Conservation (phyloP, 73 alveolate species). For the Paramecium octaurelia region DNA sequence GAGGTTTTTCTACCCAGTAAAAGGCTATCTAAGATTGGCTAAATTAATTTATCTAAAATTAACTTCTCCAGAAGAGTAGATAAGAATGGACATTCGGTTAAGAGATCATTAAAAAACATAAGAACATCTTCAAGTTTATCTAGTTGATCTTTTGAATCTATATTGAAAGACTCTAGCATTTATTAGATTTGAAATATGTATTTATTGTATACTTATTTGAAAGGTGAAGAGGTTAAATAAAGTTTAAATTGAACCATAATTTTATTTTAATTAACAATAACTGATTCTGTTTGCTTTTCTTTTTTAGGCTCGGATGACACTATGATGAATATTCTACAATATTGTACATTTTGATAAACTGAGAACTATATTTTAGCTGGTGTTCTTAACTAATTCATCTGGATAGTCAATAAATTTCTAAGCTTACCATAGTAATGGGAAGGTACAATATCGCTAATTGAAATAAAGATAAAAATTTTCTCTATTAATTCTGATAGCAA, state of each 20-base stretch:
- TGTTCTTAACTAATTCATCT: not conserved
- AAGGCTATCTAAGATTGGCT: not conserved
- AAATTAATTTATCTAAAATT: not conserved
- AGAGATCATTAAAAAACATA: not conserved
- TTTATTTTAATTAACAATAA: not conserved
- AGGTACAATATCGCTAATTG: slow-evolving; percentile 48
- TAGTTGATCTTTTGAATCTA: not conserved
- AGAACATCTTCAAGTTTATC: not conserved
- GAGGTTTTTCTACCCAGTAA: not conserved
- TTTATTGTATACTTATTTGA: not conserved
- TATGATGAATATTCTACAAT: not conserved
- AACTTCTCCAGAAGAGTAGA: not conserved
- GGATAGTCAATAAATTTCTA: slow-evolving; percentile 41
- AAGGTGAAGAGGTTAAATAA: not conserved
- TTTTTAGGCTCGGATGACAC: not conserved
- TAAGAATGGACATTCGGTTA: not conserved
- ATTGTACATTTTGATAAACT: not conserved
- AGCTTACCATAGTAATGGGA: slow-evolving; percentile 69
- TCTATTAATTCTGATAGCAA: slow-evolving; percentile 64
- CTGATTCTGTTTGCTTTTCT: not conserved
- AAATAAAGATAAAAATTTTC: slow-evolving; percentile 53
- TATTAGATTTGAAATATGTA: not conserved
- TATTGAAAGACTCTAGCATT: not conserved
- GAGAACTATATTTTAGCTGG: not conserved
- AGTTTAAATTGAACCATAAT: not conserved